These are phyloP conservation scores for Ogataea hybrid DNA, from an alignment of 1,139 yeast species.

Conservation along the genomic window DNA sequence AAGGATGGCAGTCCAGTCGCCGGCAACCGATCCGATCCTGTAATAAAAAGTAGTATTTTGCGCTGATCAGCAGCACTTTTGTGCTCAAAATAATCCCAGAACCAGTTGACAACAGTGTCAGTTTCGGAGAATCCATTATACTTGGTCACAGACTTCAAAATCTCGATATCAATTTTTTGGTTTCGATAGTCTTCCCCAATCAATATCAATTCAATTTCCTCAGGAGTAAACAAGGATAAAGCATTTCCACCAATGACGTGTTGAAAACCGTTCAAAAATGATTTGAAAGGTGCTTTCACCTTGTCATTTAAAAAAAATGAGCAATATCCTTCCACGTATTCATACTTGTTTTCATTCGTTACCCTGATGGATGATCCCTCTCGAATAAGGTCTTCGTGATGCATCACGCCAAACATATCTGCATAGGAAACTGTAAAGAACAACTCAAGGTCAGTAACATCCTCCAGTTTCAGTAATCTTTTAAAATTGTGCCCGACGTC, in stretches of 20 bases:
- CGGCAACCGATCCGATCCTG: conserved; percentile 90
- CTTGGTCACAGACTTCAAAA: conserved; percentile 67
- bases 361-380: conserved; percentile 58
- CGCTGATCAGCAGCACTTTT: conserved; percentile 52
- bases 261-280: conserved; percentile 76
- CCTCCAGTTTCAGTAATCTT: conserved; percentile 43
- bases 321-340: conserved; percentile 62
- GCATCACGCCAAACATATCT: conserved; percentile 39
- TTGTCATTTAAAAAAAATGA: conserved; percentile 58
- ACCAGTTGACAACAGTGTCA: conserved; percentile 60
- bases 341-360: conserved; percentile 50
- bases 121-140: conserved; percentile 62
- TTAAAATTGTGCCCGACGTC: conserved; percentile 56
- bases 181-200: conserved; percentile 69
- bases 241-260: conserved; percentile 82
- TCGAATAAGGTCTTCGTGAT: conserved; percentile 49
- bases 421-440: conserved; percentile 46
- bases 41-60: conserved; percentile 68
- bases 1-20: conserved; percentile 85
- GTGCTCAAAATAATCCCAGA: conserved; percentile 69
- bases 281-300: conserved; percentile 48
- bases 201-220: conserved; percentile 73
- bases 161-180: conserved; percentile 55
- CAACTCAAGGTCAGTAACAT: conserved; percentile 45
- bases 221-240: conserved; percentile 70